These are phyloP conservation scores for Neoboletus magnificus DNA, from an alignment of 768 basidiomycete species.

Conservation along the genomic window DNA sequence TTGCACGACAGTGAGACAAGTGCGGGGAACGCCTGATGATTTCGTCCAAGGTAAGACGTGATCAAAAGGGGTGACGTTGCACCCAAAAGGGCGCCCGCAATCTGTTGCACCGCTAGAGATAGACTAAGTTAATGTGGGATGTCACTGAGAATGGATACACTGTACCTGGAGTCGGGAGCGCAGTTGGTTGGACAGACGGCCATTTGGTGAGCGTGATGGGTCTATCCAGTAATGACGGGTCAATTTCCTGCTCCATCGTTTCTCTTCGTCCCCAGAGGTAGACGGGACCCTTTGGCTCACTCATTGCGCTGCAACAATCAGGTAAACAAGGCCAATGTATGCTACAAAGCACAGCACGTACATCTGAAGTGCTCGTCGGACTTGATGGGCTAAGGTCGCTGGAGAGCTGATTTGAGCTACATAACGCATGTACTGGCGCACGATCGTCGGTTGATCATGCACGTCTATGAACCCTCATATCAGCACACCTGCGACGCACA, in stretches of 20 bases:
- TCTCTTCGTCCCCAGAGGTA: constrained; percentile 76
- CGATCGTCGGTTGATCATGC: constrained; percentile 67
- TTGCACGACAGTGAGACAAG: constrained; percentile 47
- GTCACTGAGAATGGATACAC: not conserved
- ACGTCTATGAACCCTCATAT: constrained; percentile 42
- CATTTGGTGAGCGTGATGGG: constrained; percentile 38
- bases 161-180: constrained; percentile 41
- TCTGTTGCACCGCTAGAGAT: constrained; percentile 33
- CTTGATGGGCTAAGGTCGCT: constrained; percentile 46
- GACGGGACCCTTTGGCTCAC: constrained; percentile 68
- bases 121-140: not conserved
- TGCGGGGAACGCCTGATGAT: constrained; percentile 41
- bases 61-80: constrained; percentile 61
- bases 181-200: constrained; percentile 50
- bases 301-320: constrained; percentile 48
- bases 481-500: not conserved
- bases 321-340: not conserved
- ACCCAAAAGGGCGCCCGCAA: constrained; percentile 46
- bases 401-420: constrained; percentile 57
- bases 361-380: constrained; percentile 65
- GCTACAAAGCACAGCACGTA: constrained; percentile 23
- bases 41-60: constrained; percentile 60
- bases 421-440: constrained; percentile 74
- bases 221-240: constrained; percentile 34
- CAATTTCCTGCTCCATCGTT: constrained; percentile 62